Conservation (phyloP, 306 rosid genomes). For the Inga laurina region DNA sequence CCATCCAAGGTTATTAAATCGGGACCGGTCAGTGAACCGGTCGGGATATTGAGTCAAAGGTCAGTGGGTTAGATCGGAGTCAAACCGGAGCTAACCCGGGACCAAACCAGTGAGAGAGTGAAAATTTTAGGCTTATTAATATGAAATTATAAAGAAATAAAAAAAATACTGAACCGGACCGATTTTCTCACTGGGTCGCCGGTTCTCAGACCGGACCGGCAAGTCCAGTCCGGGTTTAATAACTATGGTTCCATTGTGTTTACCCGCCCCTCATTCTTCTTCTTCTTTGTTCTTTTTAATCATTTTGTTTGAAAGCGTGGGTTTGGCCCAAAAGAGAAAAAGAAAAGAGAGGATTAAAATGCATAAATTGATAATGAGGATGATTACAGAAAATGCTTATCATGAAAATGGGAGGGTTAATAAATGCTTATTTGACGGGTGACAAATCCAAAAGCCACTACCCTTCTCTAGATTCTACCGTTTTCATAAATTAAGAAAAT, state of each 20-base stretch:
- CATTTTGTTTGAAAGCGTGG: background rate
- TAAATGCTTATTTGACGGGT: background rate
- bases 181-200: too few species aligned
- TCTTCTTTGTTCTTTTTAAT: background rate
- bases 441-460: background rate
- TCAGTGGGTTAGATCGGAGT: too few species aligned
- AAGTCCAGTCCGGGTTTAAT: too few species aligned
- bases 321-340: background rate
- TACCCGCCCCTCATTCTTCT: background rate
- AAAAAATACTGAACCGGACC: too few species aligned
- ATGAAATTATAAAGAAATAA: too few species aligned
- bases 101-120: too few species aligned
- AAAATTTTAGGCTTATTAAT: too few species aligned
- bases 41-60: too few species aligned
- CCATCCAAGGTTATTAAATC: too few species aligned
- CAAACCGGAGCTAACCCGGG: too few species aligned
- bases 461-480: conserved; percentile 2
- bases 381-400: background rate
- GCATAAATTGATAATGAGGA: background rate
- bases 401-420: conserved; percentile 16
- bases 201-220: too few species aligned
- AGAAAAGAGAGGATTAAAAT: background rate
- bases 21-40: too few species aligned
- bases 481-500: conserved; percentile 9
- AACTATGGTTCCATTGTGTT: background rate